These are phyloP conservation scores for Coprinellus aureogranulatus DNA, from an alignment of 768 basidiomycete species.

Conservation along the genomic window DNA sequence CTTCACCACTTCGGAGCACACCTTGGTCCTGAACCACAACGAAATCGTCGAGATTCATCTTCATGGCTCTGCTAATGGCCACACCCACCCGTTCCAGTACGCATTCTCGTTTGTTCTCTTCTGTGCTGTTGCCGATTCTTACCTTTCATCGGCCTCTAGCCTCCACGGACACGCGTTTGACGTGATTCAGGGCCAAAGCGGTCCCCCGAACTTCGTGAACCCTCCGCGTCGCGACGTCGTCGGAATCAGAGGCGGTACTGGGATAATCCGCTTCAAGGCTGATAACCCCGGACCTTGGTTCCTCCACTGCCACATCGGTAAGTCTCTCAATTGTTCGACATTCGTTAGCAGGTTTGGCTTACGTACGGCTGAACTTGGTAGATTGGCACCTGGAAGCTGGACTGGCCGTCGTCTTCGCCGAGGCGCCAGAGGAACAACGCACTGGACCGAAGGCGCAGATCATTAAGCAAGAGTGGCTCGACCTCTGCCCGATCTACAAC, in stretches of 20 bases:
- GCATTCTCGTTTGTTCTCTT: no score
- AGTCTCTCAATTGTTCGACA: no score
- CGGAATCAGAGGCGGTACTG: conserved; percentile 13
- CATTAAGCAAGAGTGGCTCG: conserved; percentile 22
- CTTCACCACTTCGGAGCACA: conserved; percentile 27
- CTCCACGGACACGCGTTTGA: conserved; percentile 17
- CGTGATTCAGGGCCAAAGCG: conserved; percentile 6
- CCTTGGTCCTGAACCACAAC: conserved; percentile 22
- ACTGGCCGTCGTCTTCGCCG: conserved; percentile 38
- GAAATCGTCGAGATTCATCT: conserved; percentile 25
- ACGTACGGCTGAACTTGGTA: no score
- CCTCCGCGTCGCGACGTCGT: conserved; percentile 17
- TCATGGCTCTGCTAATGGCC: conserved; percentile 21
- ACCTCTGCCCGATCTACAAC: conserved; percentile 17
- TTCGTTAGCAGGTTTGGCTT: no score
- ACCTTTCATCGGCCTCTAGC: no score
- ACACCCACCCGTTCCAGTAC: conserved; percentile 9
- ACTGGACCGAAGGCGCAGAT: conserved; percentile 22
- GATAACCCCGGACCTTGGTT: conserved; percentile 28
- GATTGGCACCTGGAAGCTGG: conserved; percentile 40
- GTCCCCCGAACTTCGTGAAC: conserved; percentile 6
- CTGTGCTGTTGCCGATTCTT: background rate
- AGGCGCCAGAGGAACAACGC: conserved; percentile 27
- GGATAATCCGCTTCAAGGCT: conserved; percentile 18
- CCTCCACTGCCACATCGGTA: conserved; percentile 22